These are phyloP conservation scores for Otatea glauca DNA, from an alignment of 176 grass and related monocot species.

Conservation along the genomic window DNA sequence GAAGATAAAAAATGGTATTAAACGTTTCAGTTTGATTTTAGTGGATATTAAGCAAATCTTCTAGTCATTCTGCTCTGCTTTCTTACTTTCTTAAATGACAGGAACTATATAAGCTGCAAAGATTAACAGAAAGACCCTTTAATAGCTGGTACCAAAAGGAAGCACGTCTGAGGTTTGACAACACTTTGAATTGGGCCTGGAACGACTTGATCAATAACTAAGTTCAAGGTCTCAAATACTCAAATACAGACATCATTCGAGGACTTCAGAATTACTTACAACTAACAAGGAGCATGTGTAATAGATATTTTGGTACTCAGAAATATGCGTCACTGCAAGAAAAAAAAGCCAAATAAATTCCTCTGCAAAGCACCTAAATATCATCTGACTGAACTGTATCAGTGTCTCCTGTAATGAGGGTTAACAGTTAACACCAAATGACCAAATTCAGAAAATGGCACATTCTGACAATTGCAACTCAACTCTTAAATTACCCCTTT, in stretches of 20 bases:
- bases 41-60: not conserved
- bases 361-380: not conserved
- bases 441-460: conserved; percentile 33
- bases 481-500: not conserved
- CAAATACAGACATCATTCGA: not conserved
- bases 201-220: not conserved
- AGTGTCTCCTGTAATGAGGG: not conserved
- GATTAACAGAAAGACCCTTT: not conserved
- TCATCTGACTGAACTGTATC: not conserved
- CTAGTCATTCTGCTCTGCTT: not conserved
- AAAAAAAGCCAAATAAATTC: not conserved
- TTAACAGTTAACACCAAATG: not conserved
- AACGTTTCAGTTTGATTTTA: not conserved
- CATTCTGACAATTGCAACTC: conserved; percentile 2
- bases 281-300: not conserved
- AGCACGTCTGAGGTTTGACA: not conserved
- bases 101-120: not conserved
- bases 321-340: not conserved
- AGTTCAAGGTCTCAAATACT: not conserved
- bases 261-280: not conserved
- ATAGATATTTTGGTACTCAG: not conserved
- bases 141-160: not conserved
- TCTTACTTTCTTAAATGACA: not conserved
- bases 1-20: conserved; percentile 22
- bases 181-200: conserved; percentile 9